phyloP scores from a whole-genome alignment of 1,284 basidiomycete species.

The Leccinum fuscescens region DNA sequence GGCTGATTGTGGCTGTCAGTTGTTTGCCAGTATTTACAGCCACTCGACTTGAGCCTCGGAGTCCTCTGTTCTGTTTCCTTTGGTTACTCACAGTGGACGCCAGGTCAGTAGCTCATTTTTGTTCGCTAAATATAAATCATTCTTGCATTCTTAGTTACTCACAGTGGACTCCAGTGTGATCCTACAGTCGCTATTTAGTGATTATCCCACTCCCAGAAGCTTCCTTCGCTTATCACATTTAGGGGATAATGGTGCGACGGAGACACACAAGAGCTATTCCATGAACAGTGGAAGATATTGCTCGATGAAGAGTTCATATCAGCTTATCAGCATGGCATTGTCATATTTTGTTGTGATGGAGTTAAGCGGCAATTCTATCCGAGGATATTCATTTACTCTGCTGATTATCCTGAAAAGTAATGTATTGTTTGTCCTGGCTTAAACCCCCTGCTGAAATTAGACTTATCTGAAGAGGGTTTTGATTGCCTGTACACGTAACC shows the following conservation, averaged over 20 bases:
- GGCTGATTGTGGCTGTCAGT: no score
- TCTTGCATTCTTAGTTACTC: no score
- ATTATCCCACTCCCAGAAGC: no score
- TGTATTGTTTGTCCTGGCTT: neutral
- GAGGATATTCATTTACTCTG: neutral
- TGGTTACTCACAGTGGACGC: no score
- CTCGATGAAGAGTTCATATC: neutral
- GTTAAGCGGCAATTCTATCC: neutral
- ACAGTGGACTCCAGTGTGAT: no score
- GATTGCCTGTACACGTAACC: neutral
- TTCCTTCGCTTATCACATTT: neutral
- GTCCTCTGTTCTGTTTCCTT: no score
- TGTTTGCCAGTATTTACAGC: no score
- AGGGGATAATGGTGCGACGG: neutral
- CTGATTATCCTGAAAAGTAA: neutral
- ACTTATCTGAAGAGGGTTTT: neutral
- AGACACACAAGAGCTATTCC: neutral
- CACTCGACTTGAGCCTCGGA: no score
- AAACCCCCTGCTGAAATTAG: neutral
- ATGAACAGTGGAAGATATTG: neutral
- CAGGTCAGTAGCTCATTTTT: no score
- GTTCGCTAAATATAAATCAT: no score
- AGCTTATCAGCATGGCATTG: neutral
- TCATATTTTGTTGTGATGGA: neutral
- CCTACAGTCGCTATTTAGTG: no score